Evolutionary conservation across 352 stramenopile species (phyloP), one percentile per base, ranked within the genome.

Genomic region (Pythium sukuiense): DNA sequence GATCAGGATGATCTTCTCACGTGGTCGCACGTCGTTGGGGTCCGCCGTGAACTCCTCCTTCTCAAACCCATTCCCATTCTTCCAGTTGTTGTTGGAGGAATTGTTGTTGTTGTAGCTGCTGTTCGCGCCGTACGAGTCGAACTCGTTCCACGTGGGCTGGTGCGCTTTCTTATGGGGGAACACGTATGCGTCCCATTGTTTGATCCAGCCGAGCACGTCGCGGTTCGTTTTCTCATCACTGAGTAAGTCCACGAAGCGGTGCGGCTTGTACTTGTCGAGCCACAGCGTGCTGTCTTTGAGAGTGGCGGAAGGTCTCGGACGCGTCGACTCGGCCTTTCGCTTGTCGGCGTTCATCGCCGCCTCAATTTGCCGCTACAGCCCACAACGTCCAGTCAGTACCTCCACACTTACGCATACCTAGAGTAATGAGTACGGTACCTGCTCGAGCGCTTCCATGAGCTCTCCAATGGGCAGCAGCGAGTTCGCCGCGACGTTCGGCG

Each of bases 181-280:
- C 16, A 99, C 97, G 65, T 95, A 98, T 6, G 79, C 76, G 74
- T 99, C 96, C 97, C 97, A 99, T 32, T 73, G 80, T 73, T 98
- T 96, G 43, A 99, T 78, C 72, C 96, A 97, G 20, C 83, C 65
- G 2, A 99, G 75, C 37, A 99, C 95, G 63, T 99, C 94, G 18
- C 97, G 87, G 74, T 99, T 99, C 27, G 92, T 99, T 14, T 89
- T 80, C 72, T 99, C 97, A 69, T 99, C 93, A 27, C 92, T 98
- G 14, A 99, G 75, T 33, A 99, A 73, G 73, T 99, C 88, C 14
- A 96, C 80, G 63, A 99, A 99, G 45, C 80, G 83, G 37, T 88
- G 76, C 2, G 97, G 97, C 18, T 93, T 92, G 85, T 99, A 99
- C 70, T 98, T 99, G 71, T 99, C 96, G 12, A 99, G 84, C 97